These are phyloP conservation scores for Geotrichum candidum DNA, from an alignment of 1,139 yeast genomes.

Conservation along the genomic window DNA sequence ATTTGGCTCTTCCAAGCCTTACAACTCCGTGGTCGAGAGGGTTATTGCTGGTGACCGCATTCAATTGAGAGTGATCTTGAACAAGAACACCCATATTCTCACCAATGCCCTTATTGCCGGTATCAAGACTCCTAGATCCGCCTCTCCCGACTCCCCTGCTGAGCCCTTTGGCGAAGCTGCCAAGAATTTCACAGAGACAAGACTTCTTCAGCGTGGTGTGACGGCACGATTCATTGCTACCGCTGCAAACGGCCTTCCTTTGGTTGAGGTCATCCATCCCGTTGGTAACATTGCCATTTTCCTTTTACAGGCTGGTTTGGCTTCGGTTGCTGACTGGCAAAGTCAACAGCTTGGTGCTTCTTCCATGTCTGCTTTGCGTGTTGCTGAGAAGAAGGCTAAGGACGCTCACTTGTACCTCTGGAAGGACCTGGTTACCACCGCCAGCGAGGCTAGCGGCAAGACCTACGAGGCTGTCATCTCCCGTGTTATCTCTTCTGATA, in stretches of 20 bases:
- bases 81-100: conserved; percentile 39
- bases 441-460: conserved; percentile 36
- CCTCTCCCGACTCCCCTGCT: conserved; percentile 36
- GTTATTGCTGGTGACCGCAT: conserved; percentile 76
- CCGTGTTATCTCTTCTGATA: conserved; percentile 63
- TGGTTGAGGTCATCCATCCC: conserved; percentile 54
- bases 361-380: conserved; percentile 56
- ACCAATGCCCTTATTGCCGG: conserved; percentile 69
- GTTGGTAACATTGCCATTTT: conserved; percentile 73
- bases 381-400: conserved; percentile 64
- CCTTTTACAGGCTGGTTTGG: conserved; percentile 63
- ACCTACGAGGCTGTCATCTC: conserved; percentile 51
- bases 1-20: conserved; percentile 36
- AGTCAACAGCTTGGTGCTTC: conserved; percentile 62
- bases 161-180: conserved; percentile 62
- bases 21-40: conserved; percentile 61
- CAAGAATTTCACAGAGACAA: conserved; percentile 58
- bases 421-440: conserved; percentile 39
- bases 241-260: conserved; percentile 53
- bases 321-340: conserved; percentile 79
- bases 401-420: conserved; percentile 57
- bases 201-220: conserved; percentile 60
- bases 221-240: conserved; percentile 52
- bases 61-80: conserved; percentile 48
- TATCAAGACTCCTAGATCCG: conserved; percentile 63